phyloP scores from a whole-genome alignment of 805 yeast genomes.

The Kregervanrija fluxuum region DNA sequence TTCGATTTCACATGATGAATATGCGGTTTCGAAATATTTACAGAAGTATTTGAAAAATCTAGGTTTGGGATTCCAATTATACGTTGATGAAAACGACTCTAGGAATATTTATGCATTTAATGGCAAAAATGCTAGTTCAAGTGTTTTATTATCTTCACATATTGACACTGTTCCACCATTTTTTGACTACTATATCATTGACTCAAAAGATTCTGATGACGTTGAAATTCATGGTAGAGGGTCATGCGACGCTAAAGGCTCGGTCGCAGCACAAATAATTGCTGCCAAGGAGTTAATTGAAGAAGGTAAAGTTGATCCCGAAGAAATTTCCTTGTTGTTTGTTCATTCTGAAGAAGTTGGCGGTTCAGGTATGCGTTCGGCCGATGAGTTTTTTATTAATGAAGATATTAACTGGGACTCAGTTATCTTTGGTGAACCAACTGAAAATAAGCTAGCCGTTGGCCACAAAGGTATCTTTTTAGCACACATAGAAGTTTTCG shows the following conservation, averaged over 20 bases:
- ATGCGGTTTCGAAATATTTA: conserved; percentile 33
- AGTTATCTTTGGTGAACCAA: conserved; percentile 71
- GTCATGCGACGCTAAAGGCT: conserved; percentile 62
- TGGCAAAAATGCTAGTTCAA: conserved; percentile 38
- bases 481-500: conserved; percentile 38
- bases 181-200: conserved; percentile 37
- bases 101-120: conserved; percentile 48
- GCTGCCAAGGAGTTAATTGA: conserved; percentile 43
- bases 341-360: conserved; percentile 70
- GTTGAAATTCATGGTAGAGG: conserved; percentile 59
- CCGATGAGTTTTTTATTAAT: conserved; percentile 27
- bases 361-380: conserved; percentile 55
- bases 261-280: conserved; percentile 55
- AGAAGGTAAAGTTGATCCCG: conserved; percentile 34
- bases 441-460: conserved; percentile 57
- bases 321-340: conserved; percentile 51
- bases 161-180: conserved; percentile 71
- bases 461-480: conserved; percentile 60
- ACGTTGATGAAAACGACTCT: conserved; percentile 6
- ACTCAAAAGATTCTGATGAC: conserved; percentile 21
- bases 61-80: conserved; percentile 49
- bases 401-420: conserved; percentile 43
- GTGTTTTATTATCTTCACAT: conserved; percentile 49
- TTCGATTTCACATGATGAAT: conserved; percentile 31
- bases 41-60: conserved; percentile 29